Percentiles rank a stretch among this genome's conserved stretches.
phyloP scores from a whole-genome alignment of 495 filamentous ascomycete species.

The Penicillium waksmanii region DNA sequence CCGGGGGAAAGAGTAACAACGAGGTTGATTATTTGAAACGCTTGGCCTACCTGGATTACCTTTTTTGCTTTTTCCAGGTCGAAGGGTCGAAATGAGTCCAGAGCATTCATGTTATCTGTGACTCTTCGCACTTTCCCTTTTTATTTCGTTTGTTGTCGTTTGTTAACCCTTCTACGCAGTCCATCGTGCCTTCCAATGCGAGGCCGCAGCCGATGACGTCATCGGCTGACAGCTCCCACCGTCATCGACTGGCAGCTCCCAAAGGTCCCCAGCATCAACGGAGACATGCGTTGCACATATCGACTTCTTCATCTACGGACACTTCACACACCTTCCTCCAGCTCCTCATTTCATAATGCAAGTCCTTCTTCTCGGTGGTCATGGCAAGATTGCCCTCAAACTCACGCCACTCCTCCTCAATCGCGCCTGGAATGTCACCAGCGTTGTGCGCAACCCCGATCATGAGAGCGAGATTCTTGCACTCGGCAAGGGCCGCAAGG shows the following conservation, averaged over 20 bases:
- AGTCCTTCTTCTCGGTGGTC: constrained; percentile 78
- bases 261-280: neutral
- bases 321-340: neutral
- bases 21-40: too few relatives aligned
- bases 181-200: neutral
- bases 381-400: constrained; percentile 77
- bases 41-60: too few relatives aligned
- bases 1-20: too few relatives aligned
- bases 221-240: too few relatives aligned
- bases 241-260: neutral
- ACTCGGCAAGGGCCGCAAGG: constrained; percentile 56
- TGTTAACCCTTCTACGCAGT: neutral
- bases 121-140: too few relatives aligned
- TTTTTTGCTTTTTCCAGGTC: too few relatives aligned
- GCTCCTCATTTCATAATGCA: constrained; percentile 39
- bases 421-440: constrained; percentile 74
- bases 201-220: neutral
- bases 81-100: too few relatives aligned
- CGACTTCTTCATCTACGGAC: neutral
- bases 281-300: neutral
- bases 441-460: constrained; percentile 71
- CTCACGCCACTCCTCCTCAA: constrained; percentile 76
- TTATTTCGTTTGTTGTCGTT: too few relatives aligned
- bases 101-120: too few relatives aligned
- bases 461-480: constrained; percentile 66